phyloP scores from a whole-genome alignment of 176 grass and related monocot species.

The Oropetium thomaeum region DNA sequence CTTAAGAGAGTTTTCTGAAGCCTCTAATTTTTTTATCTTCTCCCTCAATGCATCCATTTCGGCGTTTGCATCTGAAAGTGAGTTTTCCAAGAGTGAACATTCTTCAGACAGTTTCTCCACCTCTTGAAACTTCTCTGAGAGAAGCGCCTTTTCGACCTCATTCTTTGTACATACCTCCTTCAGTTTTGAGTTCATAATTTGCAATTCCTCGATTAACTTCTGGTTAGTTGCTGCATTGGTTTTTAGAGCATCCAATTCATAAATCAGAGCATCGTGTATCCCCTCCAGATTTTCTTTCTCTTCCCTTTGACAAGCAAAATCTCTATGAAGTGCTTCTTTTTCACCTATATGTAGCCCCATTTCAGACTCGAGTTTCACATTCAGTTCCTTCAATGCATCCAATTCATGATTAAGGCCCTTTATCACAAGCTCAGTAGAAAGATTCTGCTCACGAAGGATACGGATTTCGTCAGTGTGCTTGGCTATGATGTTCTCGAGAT shows the following conservation, averaged over 20 bases:
- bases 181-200: conserved; percentile 59
- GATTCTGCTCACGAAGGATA: conserved; percentile 40
- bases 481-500: conserved; percentile 56
- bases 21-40: conserved; percentile 48
- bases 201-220: conserved; percentile 49
- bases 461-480: conserved; percentile 40
- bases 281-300: conserved; percentile 58
- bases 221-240: conserved; percentile 20
- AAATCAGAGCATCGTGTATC: conserved; percentile 42
- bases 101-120: conserved; percentile 69
- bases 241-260: conserved; percentile 43
- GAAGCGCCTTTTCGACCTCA: conserved; percentile 65
- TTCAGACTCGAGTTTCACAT: conserved; percentile 53
- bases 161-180: conserved; percentile 70
- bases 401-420: conserved; percentile 53
- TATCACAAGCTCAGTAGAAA: conserved; percentile 41
- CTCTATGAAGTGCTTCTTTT: conserved; percentile 64
- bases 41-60: conserved; percentile 66
- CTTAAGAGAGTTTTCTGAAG: conserved; percentile 60
- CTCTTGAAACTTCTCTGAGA: conserved; percentile 60
- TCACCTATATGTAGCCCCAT: conserved; percentile 58
- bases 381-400: conserved; percentile 60
- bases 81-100: conserved; percentile 69
- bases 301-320: conserved; percentile 61
- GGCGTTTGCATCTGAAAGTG: conserved; percentile 58